These are phyloP conservation scores for Endothia cerciana DNA, from an alignment of 2,329 filamentous ascomycete genomes.

Conservation along the genomic window DNA sequence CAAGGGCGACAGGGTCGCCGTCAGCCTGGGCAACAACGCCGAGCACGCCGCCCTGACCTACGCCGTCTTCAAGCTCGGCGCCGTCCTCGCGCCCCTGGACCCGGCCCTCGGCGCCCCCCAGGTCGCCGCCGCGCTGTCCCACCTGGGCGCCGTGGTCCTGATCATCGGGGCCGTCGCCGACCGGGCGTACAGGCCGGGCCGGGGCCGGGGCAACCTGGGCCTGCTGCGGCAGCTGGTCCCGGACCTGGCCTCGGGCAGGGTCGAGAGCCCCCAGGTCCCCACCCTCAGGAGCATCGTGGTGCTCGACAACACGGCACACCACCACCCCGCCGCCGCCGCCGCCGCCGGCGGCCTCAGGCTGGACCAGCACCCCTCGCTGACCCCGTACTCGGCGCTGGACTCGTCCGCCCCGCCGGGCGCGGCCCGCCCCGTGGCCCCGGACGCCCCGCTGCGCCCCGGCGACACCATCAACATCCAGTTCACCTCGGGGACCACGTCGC, in stretches of 20 bases:
- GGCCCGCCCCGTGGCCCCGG: constrained; percentile 44
- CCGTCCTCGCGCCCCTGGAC: constrained; percentile 90
- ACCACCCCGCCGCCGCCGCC: constrained; percentile 47
- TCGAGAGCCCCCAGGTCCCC: constrained; percentile 60
- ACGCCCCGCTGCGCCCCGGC: constrained; percentile 53
- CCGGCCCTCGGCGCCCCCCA: constrained; percentile 83
- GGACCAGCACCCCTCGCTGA: constrained; percentile 48
- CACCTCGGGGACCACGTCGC: constrained; percentile 90
- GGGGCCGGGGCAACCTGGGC: constrained; percentile 56
- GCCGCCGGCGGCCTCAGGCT: constrained; percentile 47
- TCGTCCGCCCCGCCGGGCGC: constrained; percentile 32
- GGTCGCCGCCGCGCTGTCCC: constrained; percentile 75
- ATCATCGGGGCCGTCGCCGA: constrained; percentile 89
- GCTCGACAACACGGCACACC: constrained; percentile 74
- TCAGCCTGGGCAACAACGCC: constrained; percentile 82
- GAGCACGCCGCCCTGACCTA: constrained; percentile 88
- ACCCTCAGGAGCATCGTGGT: constrained; percentile 73
- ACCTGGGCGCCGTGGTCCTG: constrained; percentile 73
- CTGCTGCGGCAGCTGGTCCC: constrained; percentile 52
- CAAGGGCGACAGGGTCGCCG: constrained; percentile 83
- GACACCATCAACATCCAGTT: constrained; percentile 96
- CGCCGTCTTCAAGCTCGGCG: constrained; percentile 92
- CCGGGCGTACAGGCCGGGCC: constrained; percentile 66
- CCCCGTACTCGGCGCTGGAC: constrained; percentile 48
- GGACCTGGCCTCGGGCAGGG: constrained; percentile 40